Percentiles rank a stretch among this genome's conserved stretches.
These are phyloP conservation scores for Stereocaulon alpinum DNA, from an alignment of 495 filamentous ascomycete species.

Conservation along the genomic window DNA sequence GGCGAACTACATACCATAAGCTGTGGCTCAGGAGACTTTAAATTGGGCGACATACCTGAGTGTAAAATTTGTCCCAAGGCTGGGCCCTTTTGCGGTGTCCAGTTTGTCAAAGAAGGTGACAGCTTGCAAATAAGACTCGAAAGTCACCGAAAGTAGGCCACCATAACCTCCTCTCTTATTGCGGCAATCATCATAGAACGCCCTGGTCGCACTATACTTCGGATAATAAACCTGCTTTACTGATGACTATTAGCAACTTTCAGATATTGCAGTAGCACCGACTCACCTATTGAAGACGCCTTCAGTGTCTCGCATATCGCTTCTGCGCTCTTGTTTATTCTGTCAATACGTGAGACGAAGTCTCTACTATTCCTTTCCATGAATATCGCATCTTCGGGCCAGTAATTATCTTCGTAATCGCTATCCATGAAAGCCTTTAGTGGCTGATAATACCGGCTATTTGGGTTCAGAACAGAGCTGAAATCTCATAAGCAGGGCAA, in stretches of 20 bases:
- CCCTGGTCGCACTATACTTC: constrained; percentile 56
- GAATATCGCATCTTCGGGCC: constrained; percentile 87
- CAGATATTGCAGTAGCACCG: background rate
- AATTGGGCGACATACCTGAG: constrained; percentile 41
- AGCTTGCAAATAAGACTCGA: constrained; percentile 58
- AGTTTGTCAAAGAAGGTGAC: constrained; percentile 76
- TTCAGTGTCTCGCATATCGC: constrained; percentile 62
- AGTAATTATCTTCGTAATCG: constrained; percentile 81
- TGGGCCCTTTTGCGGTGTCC: constrained; percentile 85
- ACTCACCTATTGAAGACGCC: constrained; percentile 41
- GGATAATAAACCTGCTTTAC: constrained; percentile 85
- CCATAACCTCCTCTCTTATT: constrained; percentile 76
- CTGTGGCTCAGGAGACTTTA: background rate
- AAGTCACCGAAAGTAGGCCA: constrained; percentile 75
- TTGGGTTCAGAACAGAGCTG: constrained; percentile 75
- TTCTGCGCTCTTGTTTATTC: constrained; percentile 81
- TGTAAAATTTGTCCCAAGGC: constrained; percentile 94
- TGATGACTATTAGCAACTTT: constrained; percentile 19
- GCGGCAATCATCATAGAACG: constrained; percentile 69
- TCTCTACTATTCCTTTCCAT: constrained; percentile 94
- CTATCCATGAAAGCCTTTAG: constrained; percentile 51
- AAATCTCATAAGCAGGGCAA: constrained; percentile 12
- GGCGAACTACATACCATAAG: constrained; percentile 47
- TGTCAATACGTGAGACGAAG: constrained; percentile 70
- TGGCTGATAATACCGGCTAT: constrained; percentile 53